Evolutionary conservation across 169 alveolate genomes (phyloP).

Genomic region (Eimeria tenella): DNA sequence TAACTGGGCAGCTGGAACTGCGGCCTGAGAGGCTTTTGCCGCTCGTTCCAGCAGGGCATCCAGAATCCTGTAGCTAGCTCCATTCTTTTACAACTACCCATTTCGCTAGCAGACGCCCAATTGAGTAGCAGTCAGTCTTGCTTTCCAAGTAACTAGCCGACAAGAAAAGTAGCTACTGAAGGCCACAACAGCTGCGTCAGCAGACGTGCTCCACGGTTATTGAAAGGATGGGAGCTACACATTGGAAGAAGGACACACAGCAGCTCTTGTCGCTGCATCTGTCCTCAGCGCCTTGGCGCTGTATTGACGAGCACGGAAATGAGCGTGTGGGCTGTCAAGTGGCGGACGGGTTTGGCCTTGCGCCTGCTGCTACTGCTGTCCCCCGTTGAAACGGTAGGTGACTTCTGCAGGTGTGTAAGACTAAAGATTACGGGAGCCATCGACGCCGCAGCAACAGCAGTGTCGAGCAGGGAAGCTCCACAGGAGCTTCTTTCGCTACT

Average conservation of each 20-base stretch:
- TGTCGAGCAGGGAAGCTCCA: background rate
- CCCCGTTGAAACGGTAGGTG: background rate
- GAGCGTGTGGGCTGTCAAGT: constrained; percentile 44
- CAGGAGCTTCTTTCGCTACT: background rate
- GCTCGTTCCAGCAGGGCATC: too few relatives aligned
- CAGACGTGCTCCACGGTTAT: background rate
- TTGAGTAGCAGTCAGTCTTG: too few relatives aligned
- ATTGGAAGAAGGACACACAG: background rate
- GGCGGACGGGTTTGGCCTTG: constrained; percentile 39
- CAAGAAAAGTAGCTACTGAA: too few relatives aligned
- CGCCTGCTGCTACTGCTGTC: constrained; percentile 39
- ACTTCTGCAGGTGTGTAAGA: constrained; percentile 53
- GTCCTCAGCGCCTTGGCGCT: constrained; percentile 44
- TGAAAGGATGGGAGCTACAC: background rate
- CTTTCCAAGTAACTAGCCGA: too few relatives aligned
- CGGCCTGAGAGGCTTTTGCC: too few relatives aligned
- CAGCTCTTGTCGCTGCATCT: constrained; percentile 19
- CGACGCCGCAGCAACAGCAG: constrained; percentile 55
- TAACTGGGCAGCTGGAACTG: too few relatives aligned
- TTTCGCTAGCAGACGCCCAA: too few relatives aligned
- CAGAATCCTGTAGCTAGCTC: too few relatives aligned
- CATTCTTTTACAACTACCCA: too few relatives aligned
- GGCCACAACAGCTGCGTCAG: background rate
- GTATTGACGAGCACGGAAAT: constrained; percentile 56
- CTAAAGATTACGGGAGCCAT: constrained; percentile 22